These are phyloP conservation scores for Citrus inodora DNA, from an alignment of 345 rosid species.

Conservation along the genomic window DNA sequence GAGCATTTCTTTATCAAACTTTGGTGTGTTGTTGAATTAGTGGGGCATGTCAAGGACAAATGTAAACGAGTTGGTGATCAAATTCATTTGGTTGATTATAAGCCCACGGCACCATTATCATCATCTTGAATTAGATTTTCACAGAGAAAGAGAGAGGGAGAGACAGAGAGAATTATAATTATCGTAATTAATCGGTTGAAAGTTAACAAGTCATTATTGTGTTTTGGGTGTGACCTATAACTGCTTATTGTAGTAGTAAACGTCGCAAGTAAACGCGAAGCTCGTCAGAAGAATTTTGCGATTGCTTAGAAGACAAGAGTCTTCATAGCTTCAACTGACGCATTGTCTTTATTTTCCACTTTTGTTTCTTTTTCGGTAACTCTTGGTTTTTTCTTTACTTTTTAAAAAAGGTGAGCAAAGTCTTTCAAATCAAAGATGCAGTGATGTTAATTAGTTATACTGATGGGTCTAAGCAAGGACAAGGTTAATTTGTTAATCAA, in stretches of 20 bases:
- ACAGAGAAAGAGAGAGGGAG: too few species aligned
- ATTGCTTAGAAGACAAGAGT: conserved; percentile 12
- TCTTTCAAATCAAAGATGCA: neutral
- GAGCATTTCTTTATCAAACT: neutral
- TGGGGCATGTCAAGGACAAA: neutral
- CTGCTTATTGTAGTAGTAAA: too few species aligned
- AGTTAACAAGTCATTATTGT: neutral
- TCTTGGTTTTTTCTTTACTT: too few species aligned
- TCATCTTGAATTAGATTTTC: neutral
- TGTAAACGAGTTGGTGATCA: neutral
- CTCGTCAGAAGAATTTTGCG: neutral
- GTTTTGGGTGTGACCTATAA: neutral
- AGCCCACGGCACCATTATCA: neutral
- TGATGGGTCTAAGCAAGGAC: neutral
- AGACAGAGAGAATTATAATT: too few species aligned
- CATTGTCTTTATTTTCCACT: neutral
- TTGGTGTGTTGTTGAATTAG: neutral
- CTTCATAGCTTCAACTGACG: neutral
- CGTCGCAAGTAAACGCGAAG: neutral
- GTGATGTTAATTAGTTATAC: neutral
- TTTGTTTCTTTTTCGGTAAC: neutral
- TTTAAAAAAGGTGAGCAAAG: neutral
- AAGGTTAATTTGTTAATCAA: neutral
- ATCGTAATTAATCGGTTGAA: neutral
- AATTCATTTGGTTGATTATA: too few species aligned